Conservation (phyloP, 352 stramenopile genomes). For the Peronosclerospora sorghi region DNA sequence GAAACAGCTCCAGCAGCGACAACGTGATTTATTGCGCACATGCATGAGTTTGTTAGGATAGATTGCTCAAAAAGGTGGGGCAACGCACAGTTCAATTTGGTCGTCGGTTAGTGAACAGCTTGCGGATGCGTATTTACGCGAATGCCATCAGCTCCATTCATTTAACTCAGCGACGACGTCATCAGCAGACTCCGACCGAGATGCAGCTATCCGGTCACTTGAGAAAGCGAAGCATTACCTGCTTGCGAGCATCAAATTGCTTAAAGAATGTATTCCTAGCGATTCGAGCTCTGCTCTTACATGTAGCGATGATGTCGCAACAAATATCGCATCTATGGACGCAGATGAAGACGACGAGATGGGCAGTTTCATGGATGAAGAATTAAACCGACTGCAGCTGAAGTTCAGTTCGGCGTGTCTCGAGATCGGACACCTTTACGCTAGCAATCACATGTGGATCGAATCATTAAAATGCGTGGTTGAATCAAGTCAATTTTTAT, state of each 20-base stretch:
- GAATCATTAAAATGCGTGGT: slow-evolving; percentile 29
- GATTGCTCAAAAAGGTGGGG: slow-evolving; percentile 45
- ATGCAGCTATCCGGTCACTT: slow-evolving; percentile 22
- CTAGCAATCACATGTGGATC: slow-evolving; percentile 25
- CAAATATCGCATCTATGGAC: slow-evolving; percentile 8
- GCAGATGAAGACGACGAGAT: slow-evolving; percentile 34
- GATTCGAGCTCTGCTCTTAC: slow-evolving; percentile 17
- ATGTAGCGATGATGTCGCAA: slow-evolving; percentile 17
- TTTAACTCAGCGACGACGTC: slow-evolving; percentile 6
- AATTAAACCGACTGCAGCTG: slow-evolving; percentile 52
- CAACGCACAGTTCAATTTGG: slow-evolving; percentile 63
- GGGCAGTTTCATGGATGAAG: slow-evolving; percentile 67
- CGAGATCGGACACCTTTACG: slow-evolving; percentile 37
- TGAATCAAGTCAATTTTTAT: slow-evolving; percentile 39
- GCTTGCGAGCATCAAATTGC: slow-evolving; percentile 51
- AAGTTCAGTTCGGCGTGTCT: slow-evolving; percentile 70
- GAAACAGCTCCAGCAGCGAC: slow-evolving; percentile 57
- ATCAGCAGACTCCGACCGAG: slow-evolving; percentile 4
- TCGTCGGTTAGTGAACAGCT: slow-evolving; percentile 73
- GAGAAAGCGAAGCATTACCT: slow-evolving; percentile 57
- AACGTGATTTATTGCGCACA: slow-evolving; percentile 63
- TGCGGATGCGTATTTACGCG: slow-evolving; percentile 68
- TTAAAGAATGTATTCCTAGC: slow-evolving; percentile 55
- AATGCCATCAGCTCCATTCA: slow-evolving; percentile 39
- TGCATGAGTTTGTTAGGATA: slow-evolving; percentile 67